Conservation (phyloP, 2,329 filamentous ascomycete species). For the Plectosphaerella cucumerina region DNA sequence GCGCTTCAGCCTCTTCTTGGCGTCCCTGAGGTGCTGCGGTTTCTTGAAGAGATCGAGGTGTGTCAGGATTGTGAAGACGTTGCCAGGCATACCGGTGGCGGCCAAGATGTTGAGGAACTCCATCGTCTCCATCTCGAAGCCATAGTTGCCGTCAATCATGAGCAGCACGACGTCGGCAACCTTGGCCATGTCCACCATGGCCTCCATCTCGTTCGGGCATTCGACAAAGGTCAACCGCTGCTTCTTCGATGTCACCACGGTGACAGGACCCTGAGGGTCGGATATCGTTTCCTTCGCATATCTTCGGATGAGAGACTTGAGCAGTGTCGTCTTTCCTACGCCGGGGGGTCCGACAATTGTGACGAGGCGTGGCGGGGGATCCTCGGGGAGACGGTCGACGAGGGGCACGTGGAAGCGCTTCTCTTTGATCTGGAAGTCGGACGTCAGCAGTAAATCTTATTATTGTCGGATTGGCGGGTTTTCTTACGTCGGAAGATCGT, state of each 20-base stretch:
- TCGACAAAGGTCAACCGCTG: constrained; percentile 93
- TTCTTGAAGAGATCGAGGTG: constrained; percentile 95
- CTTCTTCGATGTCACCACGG: constrained; percentile 93
- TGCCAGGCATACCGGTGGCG: constrained; percentile 96
- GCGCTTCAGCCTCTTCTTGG: constrained; percentile 95
- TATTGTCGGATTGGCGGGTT: not conserved
- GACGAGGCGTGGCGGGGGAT: constrained; percentile 89
- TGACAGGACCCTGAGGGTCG: constrained; percentile 86
- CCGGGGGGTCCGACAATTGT: constrained; percentile 93
- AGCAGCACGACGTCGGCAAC: constrained; percentile 95
- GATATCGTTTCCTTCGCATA: constrained; percentile 95
- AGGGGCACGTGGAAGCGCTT: constrained; percentile 94
- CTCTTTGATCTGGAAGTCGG: constrained; percentile 69
- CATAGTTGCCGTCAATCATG: constrained; percentile 98
- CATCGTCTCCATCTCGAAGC: constrained; percentile 99
- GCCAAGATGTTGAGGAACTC: constrained; percentile 93
- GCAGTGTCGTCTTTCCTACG: constrained; percentile 89
- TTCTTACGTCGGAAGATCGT: constrained; percentile 63
- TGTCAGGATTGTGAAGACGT: constrained; percentile 94
- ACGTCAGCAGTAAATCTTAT: not conserved
- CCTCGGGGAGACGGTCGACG: constrained; percentile 91
- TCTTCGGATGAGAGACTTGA: constrained; percentile 89
- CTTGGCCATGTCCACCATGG: constrained; percentile 96
- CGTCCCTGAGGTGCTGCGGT: constrained; percentile 83
- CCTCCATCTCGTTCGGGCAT: constrained; percentile 92